Evolutionary conservation across 441 rosid genomes (phyloP).

Genomic region (Gossypium davidsonii): DNA sequence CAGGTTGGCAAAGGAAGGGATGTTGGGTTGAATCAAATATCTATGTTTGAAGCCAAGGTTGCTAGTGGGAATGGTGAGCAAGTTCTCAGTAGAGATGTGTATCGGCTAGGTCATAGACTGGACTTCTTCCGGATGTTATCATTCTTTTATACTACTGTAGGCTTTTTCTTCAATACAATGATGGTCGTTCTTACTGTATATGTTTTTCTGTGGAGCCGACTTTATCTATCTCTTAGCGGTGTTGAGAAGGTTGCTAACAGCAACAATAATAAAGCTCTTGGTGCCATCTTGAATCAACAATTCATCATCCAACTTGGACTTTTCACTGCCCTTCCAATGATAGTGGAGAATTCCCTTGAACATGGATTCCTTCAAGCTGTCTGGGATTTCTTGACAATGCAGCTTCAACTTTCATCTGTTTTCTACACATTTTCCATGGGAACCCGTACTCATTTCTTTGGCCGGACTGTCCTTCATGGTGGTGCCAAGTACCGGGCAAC

Average conservation of each 20-base stretch:
- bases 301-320: slow-evolving; percentile 82
- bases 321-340: slow-evolving; percentile 82
- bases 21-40: slow-evolving; percentile 31
- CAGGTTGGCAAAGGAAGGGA: slow-evolving; percentile 76
- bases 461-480: slow-evolving; percentile 86
- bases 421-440: slow-evolving; percentile 91
- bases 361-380: slow-evolving; percentile 55
- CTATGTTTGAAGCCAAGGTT: slow-evolving; percentile 7
- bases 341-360: slow-evolving; percentile 82
- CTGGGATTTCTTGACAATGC: slow-evolving; percentile 77
- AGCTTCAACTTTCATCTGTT: slow-evolving; percentile 78
- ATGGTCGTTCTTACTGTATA: not conserved
- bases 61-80: slow-evolving; percentile 10
- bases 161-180: not conserved
- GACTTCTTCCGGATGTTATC: slow-evolving; percentile 5
- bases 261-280: slow-evolving; percentile 44
- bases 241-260: slow-evolving; percentile 35
- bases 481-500: slow-evolving; percentile 83
- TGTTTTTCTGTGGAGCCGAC: not conserved
- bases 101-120: slow-evolving; percentile 4
- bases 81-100: not conserved
- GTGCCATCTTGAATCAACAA: slow-evolving; percentile 47
- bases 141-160: not conserved
- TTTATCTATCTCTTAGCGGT: slow-evolving; percentile 58
- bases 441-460: slow-evolving; percentile 80